phyloP scores from a whole-genome alignment of 306 rosid genomes.

The Herpetospermum pedunculosum region DNA sequence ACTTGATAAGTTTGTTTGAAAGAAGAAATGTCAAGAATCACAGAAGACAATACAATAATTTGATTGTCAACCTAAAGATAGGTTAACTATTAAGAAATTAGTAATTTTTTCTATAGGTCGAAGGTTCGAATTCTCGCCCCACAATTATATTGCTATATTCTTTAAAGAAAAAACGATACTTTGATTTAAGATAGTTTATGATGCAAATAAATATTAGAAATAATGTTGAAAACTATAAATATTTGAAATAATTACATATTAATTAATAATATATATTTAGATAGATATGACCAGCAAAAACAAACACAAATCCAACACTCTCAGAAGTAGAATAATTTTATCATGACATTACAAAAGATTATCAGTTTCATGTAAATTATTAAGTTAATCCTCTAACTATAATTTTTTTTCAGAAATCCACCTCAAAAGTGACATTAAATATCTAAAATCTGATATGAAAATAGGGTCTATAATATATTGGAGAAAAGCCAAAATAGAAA shows the following conservation, averaged over 20 bases:
- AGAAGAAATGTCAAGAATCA: neutral
- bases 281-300: neutral
- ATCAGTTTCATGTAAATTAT: neutral
- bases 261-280: neutral
- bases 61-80: neutral
- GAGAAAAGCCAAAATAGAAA: neutral
- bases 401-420: neutral
- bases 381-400: neutral
- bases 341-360: neutral
- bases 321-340: neutral
- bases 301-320: slow-evolving; percentile 1
- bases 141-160: neutral
- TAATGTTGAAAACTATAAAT: neutral
- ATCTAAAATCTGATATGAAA: neutral
- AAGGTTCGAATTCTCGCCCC: neutral
- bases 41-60: neutral
- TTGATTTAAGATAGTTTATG: neutral
- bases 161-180: neutral
- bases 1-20: neutral
- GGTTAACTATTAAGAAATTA: neutral
- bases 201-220: neutral
- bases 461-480: neutral
- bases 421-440: neutral
- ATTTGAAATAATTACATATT: neutral
- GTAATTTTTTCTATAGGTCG: neutral